Evolutionary conservation across 441 rosid species (phyloP).

Genomic region (Raphanus hybrid): DNA sequence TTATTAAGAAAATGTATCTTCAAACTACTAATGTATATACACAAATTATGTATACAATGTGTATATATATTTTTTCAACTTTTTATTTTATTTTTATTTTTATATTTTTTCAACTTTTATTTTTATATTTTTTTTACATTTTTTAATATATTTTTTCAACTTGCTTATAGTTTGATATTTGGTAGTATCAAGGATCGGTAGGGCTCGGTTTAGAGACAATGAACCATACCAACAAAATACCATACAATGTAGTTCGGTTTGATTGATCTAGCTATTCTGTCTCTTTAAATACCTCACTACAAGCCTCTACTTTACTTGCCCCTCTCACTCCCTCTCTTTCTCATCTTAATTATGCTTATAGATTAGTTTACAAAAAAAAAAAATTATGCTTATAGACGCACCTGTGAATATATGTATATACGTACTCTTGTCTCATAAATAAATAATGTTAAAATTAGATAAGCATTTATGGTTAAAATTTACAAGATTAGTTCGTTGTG

Average conservation of each 20-base stretch:
- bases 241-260: neutral
- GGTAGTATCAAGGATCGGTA: neutral
- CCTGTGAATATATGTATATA: neutral
- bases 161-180: neutral
- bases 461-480: conserved; percentile 32
- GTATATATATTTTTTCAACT: too few relatives aligned
- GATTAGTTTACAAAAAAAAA: too few relatives aligned
- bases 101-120: too few relatives aligned
- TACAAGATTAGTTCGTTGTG: conserved; percentile 28
- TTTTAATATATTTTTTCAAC: too few relatives aligned
- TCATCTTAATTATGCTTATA: conserved; percentile 11
- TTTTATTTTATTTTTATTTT: too few relatives aligned
- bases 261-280: neutral
- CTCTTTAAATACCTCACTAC: conserved; percentile 32
- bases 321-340: conserved; percentile 28
- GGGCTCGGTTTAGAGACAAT: neutral
- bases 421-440: conserved; percentile 10
- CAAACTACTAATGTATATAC: neutral
- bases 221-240: conserved; percentile 9
- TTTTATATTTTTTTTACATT: too few relatives aligned
- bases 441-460: neutral
- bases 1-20: neutral
- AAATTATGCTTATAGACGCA: conserved; percentile 6
- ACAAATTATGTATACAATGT: neutral
- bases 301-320: conserved; percentile 25